Evolutionary conservation across 805 yeast genomes (phyloP).

Genomic region (Metahyphopichia silvanorum): DNA sequence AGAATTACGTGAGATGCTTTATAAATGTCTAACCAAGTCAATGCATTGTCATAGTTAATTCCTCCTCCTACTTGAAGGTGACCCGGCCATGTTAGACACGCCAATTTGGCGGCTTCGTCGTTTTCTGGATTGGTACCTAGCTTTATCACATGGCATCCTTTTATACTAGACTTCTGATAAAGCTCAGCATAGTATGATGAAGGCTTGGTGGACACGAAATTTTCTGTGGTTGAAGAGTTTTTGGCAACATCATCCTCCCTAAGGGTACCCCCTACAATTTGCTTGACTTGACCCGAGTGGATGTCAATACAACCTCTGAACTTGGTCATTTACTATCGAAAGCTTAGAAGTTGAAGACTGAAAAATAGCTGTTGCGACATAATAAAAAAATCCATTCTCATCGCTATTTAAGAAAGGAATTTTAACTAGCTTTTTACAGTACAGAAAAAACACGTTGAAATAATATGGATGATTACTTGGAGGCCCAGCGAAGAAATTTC

Average conservation of each 20-base stretch:
- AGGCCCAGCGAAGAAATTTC: conserved; percentile 54
- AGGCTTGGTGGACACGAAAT: conserved; percentile 74
- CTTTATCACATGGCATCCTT: conserved; percentile 91
- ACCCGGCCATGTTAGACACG: conserved; percentile 70
- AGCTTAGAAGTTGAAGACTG: too few relatives aligned
- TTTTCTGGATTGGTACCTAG: conserved; percentile 74
- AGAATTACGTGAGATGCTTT: conserved; percentile 88
- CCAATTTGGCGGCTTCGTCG: conserved; percentile 77
- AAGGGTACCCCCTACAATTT: conserved; percentile 92
- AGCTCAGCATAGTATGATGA: conserved; percentile 72
- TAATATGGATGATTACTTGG: too few relatives aligned
- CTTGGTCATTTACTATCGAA: too few relatives aligned
- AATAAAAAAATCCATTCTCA: too few relatives aligned
- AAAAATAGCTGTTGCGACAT: too few relatives aligned
- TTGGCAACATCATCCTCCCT: conserved; percentile 47
- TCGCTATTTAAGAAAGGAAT: too few relatives aligned
- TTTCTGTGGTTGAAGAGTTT: conserved; percentile 34
- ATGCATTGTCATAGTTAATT: conserved; percentile 69
- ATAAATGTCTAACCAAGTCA: conserved; percentile 62
- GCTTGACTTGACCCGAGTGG: conserved; percentile 93
- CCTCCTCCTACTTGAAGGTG: conserved; percentile 92
- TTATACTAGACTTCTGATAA: conserved; percentile 55
- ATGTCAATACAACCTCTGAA: conserved; percentile 95
- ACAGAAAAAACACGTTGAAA: too few relatives aligned
- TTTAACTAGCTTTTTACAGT: too few relatives aligned